These are phyloP conservation scores for Phaeosphaeriaceae sp. DNA, from an alignment of 2,329 filamentous ascomycete genomes.

Conservation along the genomic window DNA sequence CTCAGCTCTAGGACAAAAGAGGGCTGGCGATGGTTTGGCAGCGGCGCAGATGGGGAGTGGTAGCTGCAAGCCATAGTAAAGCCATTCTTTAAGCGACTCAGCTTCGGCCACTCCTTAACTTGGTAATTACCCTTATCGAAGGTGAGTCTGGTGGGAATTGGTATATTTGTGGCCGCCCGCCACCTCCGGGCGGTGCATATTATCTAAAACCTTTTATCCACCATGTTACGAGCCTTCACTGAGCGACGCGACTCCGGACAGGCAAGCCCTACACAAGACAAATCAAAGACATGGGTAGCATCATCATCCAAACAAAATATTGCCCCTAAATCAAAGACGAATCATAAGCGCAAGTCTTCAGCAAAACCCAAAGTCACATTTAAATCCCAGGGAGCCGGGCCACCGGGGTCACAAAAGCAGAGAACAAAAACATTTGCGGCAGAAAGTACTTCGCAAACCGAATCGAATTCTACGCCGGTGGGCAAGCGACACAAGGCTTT, in stretches of 20 bases:
- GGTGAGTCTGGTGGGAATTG: not conserved
- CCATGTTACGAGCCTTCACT: conserved; percentile 6
- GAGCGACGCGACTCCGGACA: conserved; percentile 4
- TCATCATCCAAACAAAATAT: conserved; percentile 1
- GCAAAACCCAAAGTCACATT: conserved; percentile 5
- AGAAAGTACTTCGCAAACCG: not conserved
- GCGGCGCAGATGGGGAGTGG: conserved; percentile 14
- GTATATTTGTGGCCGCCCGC: conserved; percentile 10
- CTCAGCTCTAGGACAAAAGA: no score
- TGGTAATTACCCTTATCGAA: not conserved
- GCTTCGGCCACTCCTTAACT: conserved; percentile 14
- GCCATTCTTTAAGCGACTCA: conserved; percentile 14
- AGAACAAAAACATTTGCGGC: not conserved
- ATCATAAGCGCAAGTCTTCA: conserved; percentile 3
- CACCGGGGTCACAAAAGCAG: not conserved
- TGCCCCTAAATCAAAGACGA: conserved; percentile 1
- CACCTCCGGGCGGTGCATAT: not conserved
- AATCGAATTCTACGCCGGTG: conserved; percentile 5
- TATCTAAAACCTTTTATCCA: not conserved
- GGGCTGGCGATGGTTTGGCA: conserved; percentile 7
- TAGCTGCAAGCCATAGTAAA: conserved; percentile 9
- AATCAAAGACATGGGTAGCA: conserved; percentile 1
- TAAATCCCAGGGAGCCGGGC: conserved; percentile 8
- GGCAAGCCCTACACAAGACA: not conserved
- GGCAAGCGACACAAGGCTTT: conserved; percentile 21